These are phyloP conservation scores for Sphagnum contortum DNA, from an alignment of 225 moss, liverwort and hornwort genomes.

Conservation along the genomic window DNA sequence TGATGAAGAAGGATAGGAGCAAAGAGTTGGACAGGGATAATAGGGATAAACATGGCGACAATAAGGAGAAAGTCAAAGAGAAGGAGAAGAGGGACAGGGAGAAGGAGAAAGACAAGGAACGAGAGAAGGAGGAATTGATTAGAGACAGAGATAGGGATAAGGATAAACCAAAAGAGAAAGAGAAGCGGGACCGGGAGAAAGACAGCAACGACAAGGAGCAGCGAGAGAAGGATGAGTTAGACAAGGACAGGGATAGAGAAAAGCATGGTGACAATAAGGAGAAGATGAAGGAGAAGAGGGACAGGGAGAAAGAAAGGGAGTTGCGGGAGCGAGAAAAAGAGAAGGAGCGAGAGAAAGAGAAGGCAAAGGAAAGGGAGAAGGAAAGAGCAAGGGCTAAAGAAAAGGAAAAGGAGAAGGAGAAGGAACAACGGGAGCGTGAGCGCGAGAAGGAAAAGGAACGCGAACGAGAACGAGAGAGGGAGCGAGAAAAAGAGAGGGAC, in stretches of 20 bases:
- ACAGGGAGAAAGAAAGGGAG: neutral
- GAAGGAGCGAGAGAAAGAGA: slow-evolving; percentile 33
- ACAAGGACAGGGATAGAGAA: slow-evolving; percentile 20
- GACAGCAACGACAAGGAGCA: slow-evolving; percentile 27
- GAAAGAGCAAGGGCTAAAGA: slow-evolving; percentile 52
- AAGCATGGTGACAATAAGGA: slow-evolving; percentile 3
- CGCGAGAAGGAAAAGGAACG: slow-evolving; percentile 29
- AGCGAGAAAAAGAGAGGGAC: slow-evolving; percentile 1
- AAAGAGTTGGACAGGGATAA: slow-evolving; percentile 48
- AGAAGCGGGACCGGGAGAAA: slow-evolving; percentile 17
- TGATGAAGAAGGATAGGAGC: slow-evolving; percentile 37
- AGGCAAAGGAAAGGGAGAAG: slow-evolving; percentile 34
- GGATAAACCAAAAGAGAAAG: slow-evolving; percentile 28
- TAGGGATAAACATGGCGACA: slow-evolving; percentile 22
- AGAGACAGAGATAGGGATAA: slow-evolving; percentile 32
- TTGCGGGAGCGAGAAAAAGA: slow-evolving; percentile 10
- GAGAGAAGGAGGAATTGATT: slow-evolving; percentile 30
- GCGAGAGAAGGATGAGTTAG: slow-evolving; percentile 31
- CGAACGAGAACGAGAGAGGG: slow-evolving; percentile 16
- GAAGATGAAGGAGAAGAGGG: neutral
- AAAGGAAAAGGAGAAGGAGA: slow-evolving; percentile 33
- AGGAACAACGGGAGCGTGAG: slow-evolving; percentile 28
- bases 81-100: slow-evolving; percentile 23
- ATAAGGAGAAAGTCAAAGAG: slow-evolving; percentile 35
- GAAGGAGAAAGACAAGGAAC: slow-evolving; percentile 28